phyloP scores from a whole-genome alignment of 257 asterid genomes.

The Coffea eugenioides region DNA sequence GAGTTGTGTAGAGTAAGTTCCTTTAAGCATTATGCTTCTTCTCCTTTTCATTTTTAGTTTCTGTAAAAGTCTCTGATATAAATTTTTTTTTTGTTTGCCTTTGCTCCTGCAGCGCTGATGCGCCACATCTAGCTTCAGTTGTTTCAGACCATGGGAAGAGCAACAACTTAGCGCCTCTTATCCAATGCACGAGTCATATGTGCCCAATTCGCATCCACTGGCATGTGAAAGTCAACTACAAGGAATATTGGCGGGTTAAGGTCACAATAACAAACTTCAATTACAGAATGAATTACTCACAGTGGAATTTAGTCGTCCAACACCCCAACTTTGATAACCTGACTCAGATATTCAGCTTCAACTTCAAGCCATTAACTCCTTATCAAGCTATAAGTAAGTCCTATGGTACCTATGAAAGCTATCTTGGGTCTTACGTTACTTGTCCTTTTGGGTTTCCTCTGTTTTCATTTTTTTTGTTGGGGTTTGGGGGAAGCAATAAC shows the following conservation, averaged over 20 bases:
- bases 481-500: background rate
- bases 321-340: slow-evolving; percentile 91
- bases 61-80: background rate
- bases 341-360: slow-evolving; percentile 80
- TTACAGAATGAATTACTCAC: slow-evolving; percentile 71
- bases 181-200: slow-evolving; percentile 85
- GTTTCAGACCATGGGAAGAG: slow-evolving; percentile 54
- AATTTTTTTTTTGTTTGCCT: background rate
- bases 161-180: slow-evolving; percentile 54
- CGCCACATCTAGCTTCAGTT: slow-evolving; percentile 73
- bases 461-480: background rate
- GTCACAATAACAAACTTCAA: slow-evolving; percentile 78
- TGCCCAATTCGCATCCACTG: slow-evolving; percentile 90
- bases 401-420: background rate
- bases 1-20: slow-evolving; percentile 69
- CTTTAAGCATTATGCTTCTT: background rate
- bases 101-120: slow-evolving; percentile 48
- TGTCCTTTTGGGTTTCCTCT: background rate
- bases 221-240: slow-evolving; percentile 84
- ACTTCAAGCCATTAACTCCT: slow-evolving; percentile 72
- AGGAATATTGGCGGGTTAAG: slow-evolving; percentile 86
- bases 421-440: background rate
- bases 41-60: background rate
- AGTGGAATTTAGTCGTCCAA: slow-evolving; percentile 83
- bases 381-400: slow-evolving; percentile 72